Evolutionary conservation across 2,329 filamentous ascomycete species (phyloP).

Genomic region (Aureobasidium sp.): DNA sequence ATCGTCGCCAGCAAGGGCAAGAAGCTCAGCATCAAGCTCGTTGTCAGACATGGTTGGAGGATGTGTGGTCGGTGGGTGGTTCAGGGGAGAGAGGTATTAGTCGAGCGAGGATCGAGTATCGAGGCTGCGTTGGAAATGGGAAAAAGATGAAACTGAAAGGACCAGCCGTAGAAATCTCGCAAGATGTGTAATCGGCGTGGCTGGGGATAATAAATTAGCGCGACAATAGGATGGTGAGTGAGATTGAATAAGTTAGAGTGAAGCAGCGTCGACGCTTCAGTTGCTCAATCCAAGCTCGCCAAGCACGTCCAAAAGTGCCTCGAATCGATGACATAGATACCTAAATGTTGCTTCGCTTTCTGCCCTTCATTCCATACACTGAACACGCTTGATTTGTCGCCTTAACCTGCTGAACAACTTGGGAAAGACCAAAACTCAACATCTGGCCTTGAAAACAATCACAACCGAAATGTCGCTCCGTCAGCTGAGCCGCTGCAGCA

Average conservation of each 20-base stretch:
- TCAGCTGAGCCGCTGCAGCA: constrained; percentile 1
- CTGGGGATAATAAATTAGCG: constrained; percentile 5
- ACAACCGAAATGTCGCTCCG: constrained; percentile 1
- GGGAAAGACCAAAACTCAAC: not conserved
- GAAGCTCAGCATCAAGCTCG: constrained; percentile 78
- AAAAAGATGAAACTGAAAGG: not conserved
- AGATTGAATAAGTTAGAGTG: not conserved
- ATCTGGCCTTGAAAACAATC: not conserved
- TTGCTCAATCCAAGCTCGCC: not conserved
- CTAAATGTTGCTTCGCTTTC: not conserved
- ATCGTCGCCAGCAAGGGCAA: constrained; percentile 72
- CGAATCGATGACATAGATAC: constrained; percentile 1
- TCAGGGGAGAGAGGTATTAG: not conserved
- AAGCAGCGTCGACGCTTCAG: not conserved
- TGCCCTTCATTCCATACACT: not conserved
- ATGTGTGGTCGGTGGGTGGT: not conserved
- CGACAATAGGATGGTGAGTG: constrained; percentile 5
- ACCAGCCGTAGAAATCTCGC: not conserved
- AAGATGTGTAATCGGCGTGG: not conserved
- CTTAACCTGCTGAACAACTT: not conserved
- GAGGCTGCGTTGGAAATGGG: not conserved
- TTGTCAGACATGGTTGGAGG: constrained; percentile 59
- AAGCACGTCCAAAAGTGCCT: not conserved
- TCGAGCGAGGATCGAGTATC: not conserved
- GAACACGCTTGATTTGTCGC: not conserved